Evolutionary conservation across 306 rosid genomes (phyloP), one percentile per base, ranked within the genome.

Genomic region (Medicago arabica): DNA sequence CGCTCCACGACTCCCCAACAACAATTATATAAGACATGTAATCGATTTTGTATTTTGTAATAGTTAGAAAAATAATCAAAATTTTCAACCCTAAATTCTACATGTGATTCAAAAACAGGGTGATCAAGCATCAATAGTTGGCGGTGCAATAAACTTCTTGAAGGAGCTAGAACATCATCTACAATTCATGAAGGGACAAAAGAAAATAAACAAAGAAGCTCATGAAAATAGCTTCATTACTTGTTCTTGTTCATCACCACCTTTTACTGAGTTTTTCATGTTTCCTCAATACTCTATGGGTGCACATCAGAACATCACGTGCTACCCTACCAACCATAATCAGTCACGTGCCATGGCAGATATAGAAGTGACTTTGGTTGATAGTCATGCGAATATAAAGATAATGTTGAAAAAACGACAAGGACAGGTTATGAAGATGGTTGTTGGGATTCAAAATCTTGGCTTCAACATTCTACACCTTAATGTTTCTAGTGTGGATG

Each of bases 121-220:
- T 12, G 98, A 94, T 78, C 98, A 94, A 83, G 98, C 98, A 0
- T 94, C 98, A 25, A 90, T 94, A 34, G 79, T 94, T 81, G 98
- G 98, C 34, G 98, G 98, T 0, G 96, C 97, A 16, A 92, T 94
- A 7, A 94, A 94, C 81, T 94, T 94, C 9, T 91, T 94, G 78
- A 94, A 90, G 89, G 98, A 94, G 79, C 80, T 94, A 39, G 96
- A 94, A 59, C 96, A 94, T 71, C 67, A 79, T 7, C 41, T 92
- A 49, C 96, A 90, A 67, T 84, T 84, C 50, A 89, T 90, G 83
- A 89, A 84, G 67, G 82, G 84, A 3, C 67, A 78, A 10, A 89
- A 78, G 53, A 81, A 74, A 66, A 55, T 77, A n/a, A 76, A 76
- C 28, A 80, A 82, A 49, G 76, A 75, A 40, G 14, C 13, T 0